Evolutionary conservation across 192 early-diverging fungal species (phyloP).

Genomic region (Coemansia sp.): DNA sequence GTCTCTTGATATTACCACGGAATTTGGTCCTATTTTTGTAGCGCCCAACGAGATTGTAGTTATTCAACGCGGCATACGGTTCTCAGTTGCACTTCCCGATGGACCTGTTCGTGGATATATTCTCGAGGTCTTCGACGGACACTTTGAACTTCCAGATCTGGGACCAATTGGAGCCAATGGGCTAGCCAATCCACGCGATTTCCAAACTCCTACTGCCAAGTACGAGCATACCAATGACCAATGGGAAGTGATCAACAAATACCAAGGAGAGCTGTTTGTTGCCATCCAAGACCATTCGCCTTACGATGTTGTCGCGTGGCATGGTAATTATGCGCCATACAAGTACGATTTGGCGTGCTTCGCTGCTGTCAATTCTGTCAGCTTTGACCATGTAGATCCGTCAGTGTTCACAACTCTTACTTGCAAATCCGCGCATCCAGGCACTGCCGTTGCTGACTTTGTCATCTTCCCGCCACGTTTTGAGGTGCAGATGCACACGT

Average conservation of each 20-base stretch:
- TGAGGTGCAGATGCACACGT: slow-evolving; percentile 87
- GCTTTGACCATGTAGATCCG: slow-evolving; percentile 90
- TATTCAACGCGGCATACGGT: slow-evolving; percentile 91
- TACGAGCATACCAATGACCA: slow-evolving; percentile 63
- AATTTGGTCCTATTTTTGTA: slow-evolving; percentile 81
- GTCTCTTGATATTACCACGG: slow-evolving; percentile 83
- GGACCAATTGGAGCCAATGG: slow-evolving; percentile 97
- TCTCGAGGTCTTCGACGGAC: slow-evolving; percentile 82
- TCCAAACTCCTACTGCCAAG: slow-evolving; percentile 80
- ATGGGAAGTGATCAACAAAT: slow-evolving; percentile 81
- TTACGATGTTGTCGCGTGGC: slow-evolving; percentile 97
- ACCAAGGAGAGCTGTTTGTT: slow-evolving; percentile 75
- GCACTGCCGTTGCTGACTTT: slow-evolving; percentile 89
- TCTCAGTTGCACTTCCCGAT: slow-evolving; percentile 73
- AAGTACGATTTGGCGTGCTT: slow-evolving; percentile 89
- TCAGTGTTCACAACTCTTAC: slow-evolving; percentile 96
- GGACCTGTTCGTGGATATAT: slow-evolving; percentile 88
- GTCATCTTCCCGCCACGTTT: slow-evolving; percentile 96
- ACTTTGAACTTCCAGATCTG: slow-evolving; percentile 93
- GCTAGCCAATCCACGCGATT: slow-evolving; percentile 92
- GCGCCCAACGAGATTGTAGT: slow-evolving; percentile 90
- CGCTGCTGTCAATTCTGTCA: slow-evolving; percentile 82
- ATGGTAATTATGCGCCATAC: slow-evolving; percentile 96
- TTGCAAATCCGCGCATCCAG: slow-evolving; percentile 80
- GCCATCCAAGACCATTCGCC: slow-evolving; percentile 77